Evolutionary conservation across 2,329 filamentous ascomycete species (phyloP).

Genomic region (Gaeumannomyces tritici): DNA sequence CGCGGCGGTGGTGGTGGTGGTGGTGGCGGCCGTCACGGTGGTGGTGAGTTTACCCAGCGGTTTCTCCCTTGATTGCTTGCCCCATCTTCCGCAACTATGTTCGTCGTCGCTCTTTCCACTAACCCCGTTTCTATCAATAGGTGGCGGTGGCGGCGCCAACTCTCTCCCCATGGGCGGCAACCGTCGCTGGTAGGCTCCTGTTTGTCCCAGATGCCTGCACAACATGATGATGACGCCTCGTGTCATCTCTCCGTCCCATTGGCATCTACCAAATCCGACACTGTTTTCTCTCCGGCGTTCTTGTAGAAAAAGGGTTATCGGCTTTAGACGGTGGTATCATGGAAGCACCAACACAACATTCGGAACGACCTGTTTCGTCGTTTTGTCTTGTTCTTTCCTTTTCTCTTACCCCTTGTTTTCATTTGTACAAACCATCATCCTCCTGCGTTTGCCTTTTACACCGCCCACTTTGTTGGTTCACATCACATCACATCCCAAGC

Average conservation of each 20-base stretch:
- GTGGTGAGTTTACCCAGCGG: conserved; percentile 30
- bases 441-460: not conserved
- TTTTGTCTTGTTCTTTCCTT: not conserved
- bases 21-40: no score
- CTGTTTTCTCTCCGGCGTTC: not conserved
- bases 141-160: conserved; percentile 30
- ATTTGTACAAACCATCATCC: not conserved
- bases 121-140: not conserved
- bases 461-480: not conserved
- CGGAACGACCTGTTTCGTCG: not conserved
- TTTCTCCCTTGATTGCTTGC: not conserved
- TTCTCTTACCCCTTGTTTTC: not conserved
- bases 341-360: not conserved
- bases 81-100: not conserved
- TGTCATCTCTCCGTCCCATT: not conserved
- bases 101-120: not conserved
- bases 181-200: conserved; percentile 37
- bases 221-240: not conserved
- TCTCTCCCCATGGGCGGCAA: conserved; percentile 35
- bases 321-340: conserved; percentile 6
- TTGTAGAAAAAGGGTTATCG: conserved; percentile 6
- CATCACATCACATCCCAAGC: not conserved
- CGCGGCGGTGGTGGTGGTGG: conserved; percentile 32
- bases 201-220: not conserved
- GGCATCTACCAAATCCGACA: not conserved